Evolutionary conservation across 2,329 filamentous ascomycete species (phyloP).

Genomic region (Colletotrichum orchidophilum): DNA sequence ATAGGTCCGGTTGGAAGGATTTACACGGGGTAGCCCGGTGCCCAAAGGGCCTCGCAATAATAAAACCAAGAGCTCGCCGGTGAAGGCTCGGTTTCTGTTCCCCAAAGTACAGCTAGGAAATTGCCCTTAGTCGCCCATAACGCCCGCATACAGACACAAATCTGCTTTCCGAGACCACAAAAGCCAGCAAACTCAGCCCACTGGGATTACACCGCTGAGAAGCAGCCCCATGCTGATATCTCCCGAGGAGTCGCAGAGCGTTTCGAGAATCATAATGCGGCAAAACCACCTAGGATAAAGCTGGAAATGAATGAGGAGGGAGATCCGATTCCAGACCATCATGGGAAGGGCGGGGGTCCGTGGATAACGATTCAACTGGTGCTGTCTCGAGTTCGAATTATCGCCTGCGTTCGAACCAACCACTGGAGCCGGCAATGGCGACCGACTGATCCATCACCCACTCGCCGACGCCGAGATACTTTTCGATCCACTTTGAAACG

Average conservation of each 20-base stretch:
- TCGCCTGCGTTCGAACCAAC: conserved; percentile 91
- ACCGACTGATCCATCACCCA: conserved; percentile 99
- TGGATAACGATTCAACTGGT: not conserved
- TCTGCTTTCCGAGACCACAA: not conserved
- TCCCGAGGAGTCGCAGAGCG: conserved; percentile 9
- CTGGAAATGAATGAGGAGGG: not conserved
- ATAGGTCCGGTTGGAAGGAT: conserved; percentile 27
- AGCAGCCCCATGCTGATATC: not conserved
- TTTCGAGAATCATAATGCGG: conserved; percentile 2
- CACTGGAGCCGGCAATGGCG: conserved; percentile 85
- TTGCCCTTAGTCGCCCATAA: not conserved
- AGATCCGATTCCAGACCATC: not conserved
- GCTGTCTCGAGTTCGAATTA: conserved; percentile 47
- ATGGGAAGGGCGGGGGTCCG: not conserved
- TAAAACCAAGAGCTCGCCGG: conserved; percentile 13
- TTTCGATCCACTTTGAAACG: conserved; percentile 87
- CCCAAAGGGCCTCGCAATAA: conserved; percentile 17
- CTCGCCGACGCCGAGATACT: conserved; percentile 93
- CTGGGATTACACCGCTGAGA: not conserved
- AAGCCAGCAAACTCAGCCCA: not conserved
- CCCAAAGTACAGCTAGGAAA: not conserved
- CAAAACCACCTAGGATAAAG: not conserved
- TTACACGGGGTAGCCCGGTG: conserved; percentile 14
- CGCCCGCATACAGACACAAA: not conserved
- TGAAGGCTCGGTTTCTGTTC: not conserved